Conservation (phyloP, 371 early-diverging fungal genomes). For the Syncephalastrum contaminatum region DNA sequence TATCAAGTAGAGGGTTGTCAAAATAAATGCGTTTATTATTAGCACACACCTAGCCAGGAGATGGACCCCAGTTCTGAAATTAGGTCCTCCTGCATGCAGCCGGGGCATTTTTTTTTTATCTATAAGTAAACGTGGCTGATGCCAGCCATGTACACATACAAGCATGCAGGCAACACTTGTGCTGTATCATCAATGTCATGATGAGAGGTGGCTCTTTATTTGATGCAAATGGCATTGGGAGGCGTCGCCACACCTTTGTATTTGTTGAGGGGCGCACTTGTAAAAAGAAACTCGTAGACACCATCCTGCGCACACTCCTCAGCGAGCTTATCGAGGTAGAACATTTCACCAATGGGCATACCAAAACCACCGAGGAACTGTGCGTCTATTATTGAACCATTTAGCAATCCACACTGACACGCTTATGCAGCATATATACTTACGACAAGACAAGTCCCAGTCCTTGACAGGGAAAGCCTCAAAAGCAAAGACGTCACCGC, state of each 20-base stretch:
- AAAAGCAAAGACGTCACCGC: constrained; percentile 29
- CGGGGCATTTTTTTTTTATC: too few relatives aligned
- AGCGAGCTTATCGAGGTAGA: constrained; percentile 37
- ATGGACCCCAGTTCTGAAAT: too few relatives aligned
- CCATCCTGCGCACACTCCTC: constrained; percentile 37
- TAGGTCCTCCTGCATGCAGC: too few relatives aligned
- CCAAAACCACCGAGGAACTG: constrained; percentile 39
- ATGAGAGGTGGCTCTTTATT: constrained; percentile 16
- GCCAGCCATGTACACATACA: too few relatives aligned
- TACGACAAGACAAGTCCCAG: constrained; percentile 21
- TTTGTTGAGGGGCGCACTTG: constrained; percentile 45
- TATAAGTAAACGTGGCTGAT: too few relatives aligned
- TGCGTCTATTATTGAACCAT: constrained; percentile 17
- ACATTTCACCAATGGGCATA: constrained; percentile 47
- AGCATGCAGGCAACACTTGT: too few relatives aligned
- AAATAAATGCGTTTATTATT: too few relatives aligned
- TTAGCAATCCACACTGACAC: neutral
- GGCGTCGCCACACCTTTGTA: constrained; percentile 42
- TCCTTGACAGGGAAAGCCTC: constrained; percentile 37
- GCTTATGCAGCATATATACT: constrained; percentile 6
- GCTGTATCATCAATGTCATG: too few relatives aligned
- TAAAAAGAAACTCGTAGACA: constrained; percentile 40
- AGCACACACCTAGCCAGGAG: too few relatives aligned
- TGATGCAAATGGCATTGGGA: constrained; percentile 45
- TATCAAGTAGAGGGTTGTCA: too few relatives aligned